Percentiles rank a stretch among this genome's conserved stretches.
phyloP scores from a whole-genome alignment of 176 grass and related monocot species.

The Aegilops longissima region DNA sequence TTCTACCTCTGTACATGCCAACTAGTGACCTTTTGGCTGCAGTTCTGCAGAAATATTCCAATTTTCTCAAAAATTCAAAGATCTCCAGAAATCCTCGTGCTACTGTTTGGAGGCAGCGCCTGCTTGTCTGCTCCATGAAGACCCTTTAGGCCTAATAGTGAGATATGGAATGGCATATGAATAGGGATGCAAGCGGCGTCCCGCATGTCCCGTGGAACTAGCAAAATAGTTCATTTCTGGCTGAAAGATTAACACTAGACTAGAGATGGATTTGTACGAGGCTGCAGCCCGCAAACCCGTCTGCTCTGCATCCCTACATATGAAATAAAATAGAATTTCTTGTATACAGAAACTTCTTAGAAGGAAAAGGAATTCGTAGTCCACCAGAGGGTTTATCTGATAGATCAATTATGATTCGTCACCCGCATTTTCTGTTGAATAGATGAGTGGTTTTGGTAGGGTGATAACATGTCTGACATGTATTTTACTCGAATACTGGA shows the following conservation, averaged over 20 bases:
- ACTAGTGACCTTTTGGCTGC: neutral
- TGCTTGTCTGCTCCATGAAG: conserved; percentile 69
- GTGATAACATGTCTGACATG: neutral
- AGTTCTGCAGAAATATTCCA: conserved; percentile 63
- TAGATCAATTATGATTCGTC: conserved; percentile 72
- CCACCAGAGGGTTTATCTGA: conserved; percentile 81
- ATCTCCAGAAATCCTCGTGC: conserved; percentile 83
- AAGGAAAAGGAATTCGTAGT: neutral
- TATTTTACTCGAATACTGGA: neutral
- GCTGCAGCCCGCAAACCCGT: too few relatives aligned
- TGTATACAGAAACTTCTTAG: neutral
- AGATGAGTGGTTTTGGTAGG: neutral
- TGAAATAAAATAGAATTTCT: conserved; percentile 18
- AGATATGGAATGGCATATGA: conserved; percentile 56
- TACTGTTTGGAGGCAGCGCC: conserved; percentile 74
- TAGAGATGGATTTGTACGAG: too few relatives aligned
- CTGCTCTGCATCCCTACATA: neutral
- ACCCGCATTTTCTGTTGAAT: conserved; percentile 31
- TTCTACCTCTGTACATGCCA: neutral
- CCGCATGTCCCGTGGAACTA: too few relatives aligned
- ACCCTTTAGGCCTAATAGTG: conserved; percentile 74
- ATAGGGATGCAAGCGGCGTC: too few relatives aligned
- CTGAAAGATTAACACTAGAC: too few relatives aligned
- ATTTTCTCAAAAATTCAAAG: conserved; percentile 74
- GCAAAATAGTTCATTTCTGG: too few relatives aligned